These are phyloP conservation scores for Amaranthus hypochondriacus DNA, from an alignment of 148 eudicot species.

Conservation along the genomic window DNA sequence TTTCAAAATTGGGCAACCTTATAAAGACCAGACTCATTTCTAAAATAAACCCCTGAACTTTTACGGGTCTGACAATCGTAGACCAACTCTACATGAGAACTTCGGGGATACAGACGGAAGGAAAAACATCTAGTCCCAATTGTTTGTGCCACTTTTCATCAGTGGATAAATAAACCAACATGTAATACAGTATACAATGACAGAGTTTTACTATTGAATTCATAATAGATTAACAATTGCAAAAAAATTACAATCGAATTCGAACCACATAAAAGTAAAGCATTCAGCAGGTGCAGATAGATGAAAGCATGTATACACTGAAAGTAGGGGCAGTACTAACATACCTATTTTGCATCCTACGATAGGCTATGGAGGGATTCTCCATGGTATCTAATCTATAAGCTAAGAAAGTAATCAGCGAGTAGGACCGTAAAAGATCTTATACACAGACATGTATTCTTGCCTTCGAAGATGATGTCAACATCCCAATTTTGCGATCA, in stretches of 20 bases:
- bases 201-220: neutral
- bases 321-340: neutral
- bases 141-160: no score
- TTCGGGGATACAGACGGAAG: no score
- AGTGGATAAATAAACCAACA: no score
- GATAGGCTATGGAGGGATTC: neutral
- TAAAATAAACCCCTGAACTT: no score
- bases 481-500: slow-evolving; percentile 11
- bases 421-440: slow-evolving; percentile 5
- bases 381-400: neutral
- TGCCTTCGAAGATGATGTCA: neutral
- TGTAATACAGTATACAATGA: no score
- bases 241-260: neutral
- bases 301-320: neutral
- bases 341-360: neutral
- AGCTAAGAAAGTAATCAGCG: slow-evolving; percentile 5
- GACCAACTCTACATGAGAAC: no score
- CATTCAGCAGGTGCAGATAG: neutral
- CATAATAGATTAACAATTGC: neutral
- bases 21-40: no score
- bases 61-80: no score
- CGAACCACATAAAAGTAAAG: neutral
- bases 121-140: no score
- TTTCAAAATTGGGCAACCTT: no score
- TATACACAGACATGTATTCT: neutral